phyloP scores from a whole-genome alignment of 2,329 filamentous ascomycete species.

The Berkeleyomyces basicola region DNA sequence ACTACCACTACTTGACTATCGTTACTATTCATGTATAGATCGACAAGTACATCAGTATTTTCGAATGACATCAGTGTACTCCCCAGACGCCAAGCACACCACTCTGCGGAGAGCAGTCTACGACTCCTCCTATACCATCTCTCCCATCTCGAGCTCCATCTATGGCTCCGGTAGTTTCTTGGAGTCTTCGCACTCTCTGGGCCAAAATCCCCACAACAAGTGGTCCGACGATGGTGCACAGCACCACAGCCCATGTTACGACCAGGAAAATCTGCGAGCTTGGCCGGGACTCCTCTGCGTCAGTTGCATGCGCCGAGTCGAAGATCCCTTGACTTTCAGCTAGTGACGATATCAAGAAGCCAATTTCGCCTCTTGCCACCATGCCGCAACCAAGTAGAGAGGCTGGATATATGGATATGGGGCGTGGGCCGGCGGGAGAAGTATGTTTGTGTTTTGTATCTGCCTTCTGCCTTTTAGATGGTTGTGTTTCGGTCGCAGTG shows the following conservation, averaged over 20 bases:
- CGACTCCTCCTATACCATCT: neutral
- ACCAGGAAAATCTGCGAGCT: constrained; percentile 32
- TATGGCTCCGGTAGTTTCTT: neutral
- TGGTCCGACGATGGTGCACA: constrained; percentile 38
- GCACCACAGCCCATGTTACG: constrained; percentile 37
- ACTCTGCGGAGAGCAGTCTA: neutral
- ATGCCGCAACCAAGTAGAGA: constrained; percentile 50
- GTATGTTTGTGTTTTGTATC: neutral
- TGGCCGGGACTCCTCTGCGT: neutral
- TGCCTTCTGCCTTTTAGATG: neutral
- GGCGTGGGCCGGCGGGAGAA: constrained; percentile 16
- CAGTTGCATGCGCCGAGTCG: neutral
- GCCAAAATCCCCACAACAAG: constrained; percentile 32
- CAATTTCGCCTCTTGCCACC: constrained; percentile 57
- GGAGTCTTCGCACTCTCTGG: constrained; percentile 19
- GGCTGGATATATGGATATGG: constrained; percentile 48
- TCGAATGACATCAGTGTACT: neutral
- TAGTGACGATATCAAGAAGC: constrained; percentile 56
- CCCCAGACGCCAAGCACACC: constrained; percentile 1
- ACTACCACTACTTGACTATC: too few species aligned
- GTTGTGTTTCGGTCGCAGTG: neutral
- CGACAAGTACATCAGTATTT: neutral
- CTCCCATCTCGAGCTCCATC: neutral
- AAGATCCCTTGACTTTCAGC: constrained; percentile 39
- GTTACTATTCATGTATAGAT: neutral